Percentiles rank a stretch among this genome's conserved stretches.
Evolutionary conservation across 345 rosid genomes (phyloP).

Genomic region (Raphanus raphanistrum): DNA sequence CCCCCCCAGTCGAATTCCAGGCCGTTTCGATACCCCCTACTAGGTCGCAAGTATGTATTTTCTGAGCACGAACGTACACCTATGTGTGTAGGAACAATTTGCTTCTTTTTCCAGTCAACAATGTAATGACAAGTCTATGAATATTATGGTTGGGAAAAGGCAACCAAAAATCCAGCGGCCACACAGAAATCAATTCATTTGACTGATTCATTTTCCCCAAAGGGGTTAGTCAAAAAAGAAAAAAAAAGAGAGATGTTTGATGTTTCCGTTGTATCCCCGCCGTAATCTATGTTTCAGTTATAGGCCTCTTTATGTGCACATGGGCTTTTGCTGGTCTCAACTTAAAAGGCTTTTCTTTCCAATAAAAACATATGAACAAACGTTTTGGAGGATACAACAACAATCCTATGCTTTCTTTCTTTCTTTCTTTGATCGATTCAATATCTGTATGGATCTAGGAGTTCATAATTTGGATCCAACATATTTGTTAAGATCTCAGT

Average conservation of each 20-base stretch:
- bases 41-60: neutral
- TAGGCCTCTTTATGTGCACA: neutral
- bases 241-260: neutral
- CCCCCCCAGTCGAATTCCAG: neutral
- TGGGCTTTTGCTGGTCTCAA: constrained; percentile 10
- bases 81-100: neutral
- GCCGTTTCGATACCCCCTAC: neutral
- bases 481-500: neutral
- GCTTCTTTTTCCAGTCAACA: neutral
- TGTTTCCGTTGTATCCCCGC: constrained; percentile 3
- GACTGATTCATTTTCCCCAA: neutral
- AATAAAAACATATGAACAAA: neutral
- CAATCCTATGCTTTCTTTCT: neutral
- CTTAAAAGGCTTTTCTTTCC: neutral
- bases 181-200: neutral
- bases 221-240: neutral
- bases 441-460: neutral
- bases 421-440: neutral
- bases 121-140: neutral
- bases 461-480: neutral
- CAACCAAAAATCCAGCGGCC: neutral
- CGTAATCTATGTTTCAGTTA: neutral
- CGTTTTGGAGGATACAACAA: neutral
- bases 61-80: neutral
- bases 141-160: neutral